A percentile compares a stretch with the other conserved stretches of the same genome.
These are phyloP conservation scores for Cardamine resedifolia DNA, from an alignment of 345 rosid genomes.

Conservation along the genomic window DNA sequence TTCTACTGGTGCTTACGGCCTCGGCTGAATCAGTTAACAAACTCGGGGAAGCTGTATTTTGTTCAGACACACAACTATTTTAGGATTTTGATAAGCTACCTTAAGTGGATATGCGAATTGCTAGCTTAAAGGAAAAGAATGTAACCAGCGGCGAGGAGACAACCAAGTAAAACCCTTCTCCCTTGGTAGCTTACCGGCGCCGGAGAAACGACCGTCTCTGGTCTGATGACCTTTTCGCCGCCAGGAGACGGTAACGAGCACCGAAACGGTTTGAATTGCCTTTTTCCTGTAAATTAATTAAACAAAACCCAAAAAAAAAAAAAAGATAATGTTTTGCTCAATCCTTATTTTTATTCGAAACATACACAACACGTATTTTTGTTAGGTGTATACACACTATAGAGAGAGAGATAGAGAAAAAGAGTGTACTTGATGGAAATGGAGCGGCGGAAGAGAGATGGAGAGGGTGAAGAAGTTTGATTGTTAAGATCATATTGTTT, in stretches of 20 bases:
- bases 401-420: not conserved
- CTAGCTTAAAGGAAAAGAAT: slow-evolving; percentile 1
- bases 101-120: not conserved
- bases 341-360: not conserved
- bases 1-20: slow-evolving; percentile 91
- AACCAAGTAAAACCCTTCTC: slow-evolving; percentile 65
- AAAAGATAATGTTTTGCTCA: not conserved
- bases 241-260: slow-evolving; percentile 50
- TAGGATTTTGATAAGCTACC: not conserved
- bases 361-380: not conserved
- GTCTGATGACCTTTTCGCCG: slow-evolving; percentile 25
- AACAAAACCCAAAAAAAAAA: not conserved
- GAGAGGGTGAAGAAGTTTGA: slow-evolving; percentile 35
- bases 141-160: slow-evolving; percentile 57
- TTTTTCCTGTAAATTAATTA: slow-evolving; percentile 47
- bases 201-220: slow-evolving; percentile 30
- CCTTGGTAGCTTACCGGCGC: slow-evolving; percentile 33
- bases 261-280: slow-evolving; percentile 36
- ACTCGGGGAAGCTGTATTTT: slow-evolving; percentile 52
- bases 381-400: not conserved
- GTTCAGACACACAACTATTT: slow-evolving; percentile 9
- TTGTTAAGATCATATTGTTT: slow-evolving; percentile 26
- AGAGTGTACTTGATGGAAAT: slow-evolving; percentile 28
- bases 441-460: slow-evolving; percentile 29
- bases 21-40: slow-evolving; percentile 54